Conservation (phyloP, 371 early-diverging fungal species). For the Smittium culicis region DNA sequence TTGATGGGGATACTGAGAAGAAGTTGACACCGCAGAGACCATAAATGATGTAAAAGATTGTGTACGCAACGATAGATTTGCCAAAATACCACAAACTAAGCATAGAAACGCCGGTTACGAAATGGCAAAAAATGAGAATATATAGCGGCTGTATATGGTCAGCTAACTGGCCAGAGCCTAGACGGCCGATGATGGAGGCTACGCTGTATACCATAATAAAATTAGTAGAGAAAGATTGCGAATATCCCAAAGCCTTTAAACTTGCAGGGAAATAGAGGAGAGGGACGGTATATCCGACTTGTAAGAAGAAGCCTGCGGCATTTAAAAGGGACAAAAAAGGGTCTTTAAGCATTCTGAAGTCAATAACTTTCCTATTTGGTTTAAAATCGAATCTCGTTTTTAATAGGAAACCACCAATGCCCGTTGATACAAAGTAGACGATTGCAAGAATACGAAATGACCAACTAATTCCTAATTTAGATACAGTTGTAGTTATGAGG, state of each 20-base stretch:
- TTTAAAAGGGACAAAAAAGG: not conserved
- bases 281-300: not conserved
- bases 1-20: not conserved
- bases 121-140: not conserved
- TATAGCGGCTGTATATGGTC: not conserved
- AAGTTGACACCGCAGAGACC: not conserved
- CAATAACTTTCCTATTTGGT: not conserved
- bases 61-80: not conserved
- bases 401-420: slow-evolving; percentile 33
- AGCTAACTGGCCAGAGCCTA: not conserved
- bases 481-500: not conserved
- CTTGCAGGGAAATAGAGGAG: not conserved
- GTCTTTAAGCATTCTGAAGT: not conserved
- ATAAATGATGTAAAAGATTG: not conserved
- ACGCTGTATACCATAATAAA: not conserved
- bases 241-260: not conserved
- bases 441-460: not conserved
- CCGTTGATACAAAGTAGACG: slow-evolving; percentile 15
- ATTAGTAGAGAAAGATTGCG: not conserved
- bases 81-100: not conserved
- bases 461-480: not conserved
- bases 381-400: slow-evolving; percentile 9
- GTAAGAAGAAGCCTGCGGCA: not conserved
- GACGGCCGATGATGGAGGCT: not conserved
- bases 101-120: not conserved